These are phyloP conservation scores for Pythium dissimile DNA, from an alignment of 352 stramenopile species.

Conservation along the genomic window DNA sequence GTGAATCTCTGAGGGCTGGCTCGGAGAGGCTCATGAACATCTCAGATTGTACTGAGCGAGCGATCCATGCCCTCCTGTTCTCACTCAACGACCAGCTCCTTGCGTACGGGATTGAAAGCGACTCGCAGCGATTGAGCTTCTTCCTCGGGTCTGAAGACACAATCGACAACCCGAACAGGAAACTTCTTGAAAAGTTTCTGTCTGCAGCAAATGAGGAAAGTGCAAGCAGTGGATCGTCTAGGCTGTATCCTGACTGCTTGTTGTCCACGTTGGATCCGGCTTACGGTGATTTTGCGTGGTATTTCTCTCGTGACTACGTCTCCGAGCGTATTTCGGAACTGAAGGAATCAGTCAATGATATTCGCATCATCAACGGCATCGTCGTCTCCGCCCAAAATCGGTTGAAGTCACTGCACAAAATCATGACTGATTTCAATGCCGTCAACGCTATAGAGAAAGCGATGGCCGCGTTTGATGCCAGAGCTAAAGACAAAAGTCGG, in stretches of 20 bases:
- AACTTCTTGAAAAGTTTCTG: constrained; percentile 49
- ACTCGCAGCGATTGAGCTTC: constrained; percentile 60
- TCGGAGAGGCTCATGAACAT: constrained; percentile 31
- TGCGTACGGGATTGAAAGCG: constrained; percentile 72
- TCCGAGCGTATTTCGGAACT: constrained; percentile 38
- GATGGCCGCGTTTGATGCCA: constrained; percentile 68
- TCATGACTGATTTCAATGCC: constrained; percentile 70
- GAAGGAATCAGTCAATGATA: constrained; percentile 38
- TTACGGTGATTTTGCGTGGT: constrained; percentile 16
- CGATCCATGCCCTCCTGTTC: constrained; percentile 49
- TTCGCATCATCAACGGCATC: constrained; percentile 39
- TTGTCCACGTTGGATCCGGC: constrained; percentile 60
- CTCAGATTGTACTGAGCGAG: constrained; percentile 30
- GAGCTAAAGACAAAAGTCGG: constrained; percentile 67
- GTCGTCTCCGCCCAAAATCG: constrained; percentile 52
- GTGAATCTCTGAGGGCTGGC: constrained; percentile 30
- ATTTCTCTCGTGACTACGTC: constrained; percentile 35
- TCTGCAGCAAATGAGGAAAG: background rate
- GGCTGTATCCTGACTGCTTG: constrained; percentile 27
- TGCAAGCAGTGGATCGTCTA: background rate
- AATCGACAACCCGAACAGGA: constrained; percentile 31
- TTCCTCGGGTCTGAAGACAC: constrained; percentile 55
- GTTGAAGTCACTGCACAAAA: constrained; percentile 70
- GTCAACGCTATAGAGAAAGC: constrained; percentile 73
- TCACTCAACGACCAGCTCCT: constrained; percentile 61